Base-by-base conservation (phyloP, 306 rosid species). In the Lathyrus sativus region DNA sequence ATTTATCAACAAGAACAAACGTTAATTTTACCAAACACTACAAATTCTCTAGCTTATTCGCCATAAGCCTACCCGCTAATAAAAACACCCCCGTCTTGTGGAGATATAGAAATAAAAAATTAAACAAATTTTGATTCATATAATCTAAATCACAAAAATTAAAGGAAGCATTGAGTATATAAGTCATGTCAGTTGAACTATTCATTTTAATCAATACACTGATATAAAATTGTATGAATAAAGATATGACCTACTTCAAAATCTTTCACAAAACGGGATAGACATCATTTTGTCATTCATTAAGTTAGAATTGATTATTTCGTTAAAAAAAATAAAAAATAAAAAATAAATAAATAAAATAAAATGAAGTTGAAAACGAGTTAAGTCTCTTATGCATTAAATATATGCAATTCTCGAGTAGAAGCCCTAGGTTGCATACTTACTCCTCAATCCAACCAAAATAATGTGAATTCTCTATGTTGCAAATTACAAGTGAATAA, bases 31-130 rank as follows among this genome's bases (percentile, higher is more conserved):
- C 28, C 28, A 26, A 26, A 26, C 28, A 26, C 28, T 26, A 26
- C 28, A 26, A 26, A 26, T 26, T 26, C 28, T 2, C 28, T 26
- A 26, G 28, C 28, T 26, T 26, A 26, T 26, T 26, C 28, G 28
- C 28, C 28, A 26, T 26, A 26, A 1, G 28, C 28, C 28, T 26
- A 26, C 28, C 28, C 28, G 28, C 28, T 26, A 26, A 1, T 3
- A 26, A 39, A 49, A 59, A 78, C 35, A n/a, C 3, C 3, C 58
- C 50, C 19, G 45, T 48, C 75, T 26, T 15, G 55, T 1, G n/a
- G 38, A 37, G 64, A 67, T 50, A 67, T 66, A 62, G 53, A 72
- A 72, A 71, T 37, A 46, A 64, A 41, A 73, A 41, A 29, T 68
- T 17, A 22, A 65, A 48, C 60, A 65, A 68, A 76, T 38, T 4